Percentiles rank a stretch among this genome's conserved stretches.
phyloP scores from a whole-genome alignment of 2,329 filamentous ascomycete genomes.

The Chaetomium sp. region DNA sequence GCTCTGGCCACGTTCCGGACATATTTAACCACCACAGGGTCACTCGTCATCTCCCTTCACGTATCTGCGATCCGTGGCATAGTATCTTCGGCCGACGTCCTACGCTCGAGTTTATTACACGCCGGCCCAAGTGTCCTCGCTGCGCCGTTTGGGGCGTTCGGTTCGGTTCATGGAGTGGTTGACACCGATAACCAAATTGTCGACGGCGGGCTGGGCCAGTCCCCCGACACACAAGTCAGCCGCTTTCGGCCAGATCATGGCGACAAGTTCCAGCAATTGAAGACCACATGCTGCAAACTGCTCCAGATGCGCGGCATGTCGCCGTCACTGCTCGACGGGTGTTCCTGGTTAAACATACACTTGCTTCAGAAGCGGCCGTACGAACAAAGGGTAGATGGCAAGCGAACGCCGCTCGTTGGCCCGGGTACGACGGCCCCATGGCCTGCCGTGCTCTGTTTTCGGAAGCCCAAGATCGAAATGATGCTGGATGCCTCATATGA shows the following conservation, averaged over 20 bases:
- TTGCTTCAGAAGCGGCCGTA: slow-evolving; percentile 39
- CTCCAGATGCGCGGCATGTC: slow-evolving; percentile 46
- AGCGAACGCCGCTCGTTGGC: slow-evolving; percentile 32
- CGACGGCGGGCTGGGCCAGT: slow-evolving; percentile 39
- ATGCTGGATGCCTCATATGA: slow-evolving; percentile 30
- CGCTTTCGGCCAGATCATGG: slow-evolving; percentile 37
- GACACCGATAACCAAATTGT: slow-evolving; percentile 30
- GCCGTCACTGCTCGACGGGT: slow-evolving; percentile 35
- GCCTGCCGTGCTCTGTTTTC: slow-evolving; percentile 38
- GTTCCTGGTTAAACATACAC: slow-evolving; percentile 47
- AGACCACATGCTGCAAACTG: slow-evolving; percentile 43
- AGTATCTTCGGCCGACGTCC: slow-evolving; percentile 38
- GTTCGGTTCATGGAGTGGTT: slow-evolving; percentile 34
- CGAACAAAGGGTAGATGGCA: slow-evolving; percentile 38
- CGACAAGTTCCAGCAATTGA: slow-evolving; percentile 41
- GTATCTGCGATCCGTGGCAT: slow-evolving; percentile 44
- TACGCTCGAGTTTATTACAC: slow-evolving; percentile 34
- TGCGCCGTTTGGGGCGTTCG: slow-evolving; percentile 49
- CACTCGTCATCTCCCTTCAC: slow-evolving; percentile 44
- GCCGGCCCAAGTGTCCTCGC: slow-evolving; percentile 43
- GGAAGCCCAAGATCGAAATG: slow-evolving; percentile 27
- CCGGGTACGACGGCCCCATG: slow-evolving; percentile 42
- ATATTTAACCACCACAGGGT: slow-evolving; percentile 51
- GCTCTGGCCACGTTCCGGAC: slow-evolving; percentile 45
- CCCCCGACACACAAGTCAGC: slow-evolving; percentile 46